Base-by-base conservation (phyloP, 352 stramenopile genomes). In the Globisporangium abappressorium region DNA sequence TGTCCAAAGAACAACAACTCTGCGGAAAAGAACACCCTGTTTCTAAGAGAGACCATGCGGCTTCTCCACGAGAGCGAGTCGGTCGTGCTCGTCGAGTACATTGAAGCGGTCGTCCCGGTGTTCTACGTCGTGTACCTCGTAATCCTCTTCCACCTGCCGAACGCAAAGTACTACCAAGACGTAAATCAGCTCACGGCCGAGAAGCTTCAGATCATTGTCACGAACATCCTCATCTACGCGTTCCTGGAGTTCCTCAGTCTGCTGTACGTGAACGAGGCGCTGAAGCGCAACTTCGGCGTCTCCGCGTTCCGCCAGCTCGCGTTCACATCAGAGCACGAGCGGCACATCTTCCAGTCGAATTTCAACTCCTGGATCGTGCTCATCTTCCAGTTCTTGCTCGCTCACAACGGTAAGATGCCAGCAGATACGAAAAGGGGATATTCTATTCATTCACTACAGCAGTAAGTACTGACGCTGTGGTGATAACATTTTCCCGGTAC, bases 291-390 rank as follows among this genome's bases (percentile, higher is more conserved):
- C 22, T 68, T 83, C 41, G 57, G 67, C 20, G 51, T 80, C 62
- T 76, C 68, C 9, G 41, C 71, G 7, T 24, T 82, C 22, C 67
- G 65, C 9, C 70, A 79, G 46, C 65, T 84, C 18, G 68, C 66
- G 4, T 81, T 80, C 55, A 72, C 80, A 22, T 62, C 81, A 7
- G 70, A 81, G 63, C 70, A 53, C 33, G 74, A 84, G 57, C 55
- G 60, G 24, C 46, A 51, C n/a, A 65, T 73, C 58, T 76, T 78
- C 43, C 78, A 86, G 30, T 59, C 62, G 34, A 64, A 70, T 7
- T 62, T 83, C 15, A 61, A 81, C 28, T 53, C 70, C 24, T 78
- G 66, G 66, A 62, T 79, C 30, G 53, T 73, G 14, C 71, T 71
- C 55, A 56, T 74, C 3, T 70, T 87, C 41, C 57, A 74, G n/a